A percentile compares a stretch with the other conserved stretches of the same genome.
phyloP scores from a whole-genome alignment of 2,329 filamentous ascomycete genomes.

The Aspergillus caelatus region DNA sequence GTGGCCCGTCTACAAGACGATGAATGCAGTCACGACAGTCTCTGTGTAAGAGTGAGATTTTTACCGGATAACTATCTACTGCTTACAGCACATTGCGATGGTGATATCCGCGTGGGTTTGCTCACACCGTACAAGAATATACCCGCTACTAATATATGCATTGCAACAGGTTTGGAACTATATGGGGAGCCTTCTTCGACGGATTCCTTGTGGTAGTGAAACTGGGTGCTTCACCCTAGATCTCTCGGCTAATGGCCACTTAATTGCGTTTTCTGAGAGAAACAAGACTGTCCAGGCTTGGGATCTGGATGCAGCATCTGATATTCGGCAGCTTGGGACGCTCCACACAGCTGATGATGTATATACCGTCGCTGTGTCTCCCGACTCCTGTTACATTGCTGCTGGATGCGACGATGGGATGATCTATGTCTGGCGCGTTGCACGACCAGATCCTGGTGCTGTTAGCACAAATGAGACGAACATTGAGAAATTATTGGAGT shows the following conservation, averaged over 20 bases:
- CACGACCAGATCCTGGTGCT: neutral
- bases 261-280: neutral
- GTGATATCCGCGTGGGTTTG: neutral
- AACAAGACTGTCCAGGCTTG: neutral
- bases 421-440: neutral
- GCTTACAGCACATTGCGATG: neutral
- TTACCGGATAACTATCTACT: neutral
- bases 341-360: neutral
- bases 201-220: neutral
- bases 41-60: neutral
- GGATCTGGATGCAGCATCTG: neutral
- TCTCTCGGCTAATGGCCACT: neutral
- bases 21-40: neutral
- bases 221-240: neutral
- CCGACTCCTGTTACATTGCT: neutral
- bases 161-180: neutral
- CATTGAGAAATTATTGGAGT: neutral
- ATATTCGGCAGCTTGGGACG: neutral
- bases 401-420: neutral
- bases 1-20: neutral
- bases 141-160: neutral
- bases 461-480: neutral
- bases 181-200: neutral
- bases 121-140: neutral
- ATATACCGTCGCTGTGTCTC: neutral